phyloP scores from a whole-genome alignment of 768 basidiomycete genomes.

The Boletus patriciae region DNA sequence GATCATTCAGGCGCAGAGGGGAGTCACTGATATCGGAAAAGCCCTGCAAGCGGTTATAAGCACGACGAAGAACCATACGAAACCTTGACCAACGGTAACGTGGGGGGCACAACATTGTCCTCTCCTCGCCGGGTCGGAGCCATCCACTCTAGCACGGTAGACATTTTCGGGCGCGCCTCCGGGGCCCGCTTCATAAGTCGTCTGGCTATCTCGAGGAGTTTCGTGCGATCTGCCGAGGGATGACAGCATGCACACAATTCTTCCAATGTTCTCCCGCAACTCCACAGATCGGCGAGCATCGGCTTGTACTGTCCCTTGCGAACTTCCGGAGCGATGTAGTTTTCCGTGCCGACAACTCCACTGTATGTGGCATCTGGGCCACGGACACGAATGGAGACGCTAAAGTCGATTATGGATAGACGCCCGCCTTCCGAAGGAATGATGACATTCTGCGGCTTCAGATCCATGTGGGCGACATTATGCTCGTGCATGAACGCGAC shows the following conservation, averaged over 20 bases:
- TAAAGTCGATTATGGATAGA: background rate
- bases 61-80: no score
- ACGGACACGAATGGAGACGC: background rate
- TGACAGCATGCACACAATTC: background rate
- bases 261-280: background rate
- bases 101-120: no score
- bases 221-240: background rate
- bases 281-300: conserved; percentile 4
- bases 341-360: background rate
- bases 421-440: background rate
- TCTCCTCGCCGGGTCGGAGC: no score
- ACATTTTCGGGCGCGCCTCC: background rate
- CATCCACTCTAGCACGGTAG: background rate
- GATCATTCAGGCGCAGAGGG: no score
- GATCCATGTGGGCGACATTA: conserved; percentile 15
- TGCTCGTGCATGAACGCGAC: conserved; percentile 17
- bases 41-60: no score
- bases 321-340: conserved; percentile 2
- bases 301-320: background rate
- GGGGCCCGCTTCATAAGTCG: background rate
- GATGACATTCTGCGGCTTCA: conserved; percentile 8
- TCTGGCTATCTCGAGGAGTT: background rate
- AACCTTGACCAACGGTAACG: no score
- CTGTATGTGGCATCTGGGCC: background rate
- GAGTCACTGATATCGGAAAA: no score